These are phyloP conservation scores for Cyclotella baltica DNA, from an alignment of 108 stramenopile species.

Conservation along the genomic window DNA sequence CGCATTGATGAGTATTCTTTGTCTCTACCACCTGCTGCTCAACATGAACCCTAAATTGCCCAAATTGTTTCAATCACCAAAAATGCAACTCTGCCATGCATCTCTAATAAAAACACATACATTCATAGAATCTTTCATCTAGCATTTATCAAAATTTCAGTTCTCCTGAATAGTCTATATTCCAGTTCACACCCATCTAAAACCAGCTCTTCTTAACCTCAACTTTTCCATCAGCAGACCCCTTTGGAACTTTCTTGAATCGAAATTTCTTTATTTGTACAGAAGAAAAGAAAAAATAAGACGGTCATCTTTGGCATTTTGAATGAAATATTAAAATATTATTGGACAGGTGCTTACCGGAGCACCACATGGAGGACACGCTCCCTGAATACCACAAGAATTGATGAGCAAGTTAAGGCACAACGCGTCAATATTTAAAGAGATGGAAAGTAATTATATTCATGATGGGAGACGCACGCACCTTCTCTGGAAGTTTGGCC, in stretches of 20 bases:
- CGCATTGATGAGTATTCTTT: too few relatives aligned
- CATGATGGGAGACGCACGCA: neutral
- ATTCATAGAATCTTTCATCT: too few relatives aligned
- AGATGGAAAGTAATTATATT: neutral
- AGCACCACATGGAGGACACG: constrained; percentile 85
- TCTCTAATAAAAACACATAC: too few relatives aligned
- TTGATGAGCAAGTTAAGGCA: neutral
- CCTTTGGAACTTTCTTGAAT: constrained; percentile 91
- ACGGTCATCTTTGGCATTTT: too few relatives aligned
- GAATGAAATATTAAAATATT: neutral
- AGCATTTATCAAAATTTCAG: too few relatives aligned
- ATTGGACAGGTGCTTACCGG: constrained; percentile 9
- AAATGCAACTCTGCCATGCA: too few relatives aligned
- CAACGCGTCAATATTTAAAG: neutral
- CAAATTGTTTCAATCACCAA: too few relatives aligned
- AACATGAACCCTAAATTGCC: too few relatives aligned
- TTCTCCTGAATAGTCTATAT: too few relatives aligned
- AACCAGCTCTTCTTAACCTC: constrained; percentile 84
- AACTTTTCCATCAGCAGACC: constrained; percentile 67
- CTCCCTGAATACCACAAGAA: constrained; percentile 17
- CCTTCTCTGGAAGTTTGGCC: constrained; percentile 69
- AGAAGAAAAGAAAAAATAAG: neutral
- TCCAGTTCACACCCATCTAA: neutral
- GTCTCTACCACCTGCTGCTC: too few relatives aligned
- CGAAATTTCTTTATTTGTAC: constrained; percentile 63